These are phyloP conservation scores for Leccinum broughii DNA, from an alignment of 768 basidiomycete genomes.

Conservation along the genomic window DNA sequence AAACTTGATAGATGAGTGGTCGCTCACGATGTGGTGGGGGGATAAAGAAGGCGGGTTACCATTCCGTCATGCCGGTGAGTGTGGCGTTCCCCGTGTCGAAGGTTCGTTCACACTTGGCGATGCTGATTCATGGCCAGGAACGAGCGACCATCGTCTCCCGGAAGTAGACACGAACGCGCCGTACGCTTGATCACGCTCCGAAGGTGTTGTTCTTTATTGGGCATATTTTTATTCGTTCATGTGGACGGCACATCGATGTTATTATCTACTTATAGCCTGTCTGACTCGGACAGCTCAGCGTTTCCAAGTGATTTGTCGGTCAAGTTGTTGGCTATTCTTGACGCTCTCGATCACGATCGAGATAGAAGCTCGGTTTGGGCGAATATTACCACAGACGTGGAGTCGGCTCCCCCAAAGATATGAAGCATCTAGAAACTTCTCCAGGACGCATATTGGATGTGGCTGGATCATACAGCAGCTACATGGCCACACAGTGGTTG, in stretches of 20 bases:
- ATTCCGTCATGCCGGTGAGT: conserved; percentile 23
- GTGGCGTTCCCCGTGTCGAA: not conserved
- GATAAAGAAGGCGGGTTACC: conserved; percentile 16
- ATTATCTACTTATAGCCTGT: not conserved
- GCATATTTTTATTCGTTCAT: not conserved
- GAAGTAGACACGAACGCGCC: conserved; percentile 20
- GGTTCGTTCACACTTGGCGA: not conserved
- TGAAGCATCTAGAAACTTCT: not conserved
- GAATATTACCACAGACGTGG: conserved; percentile 10
- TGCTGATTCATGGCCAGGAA: conserved; percentile 18
- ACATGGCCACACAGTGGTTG: not conserved
- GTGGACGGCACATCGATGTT: not conserved
- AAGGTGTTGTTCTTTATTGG: not conserved
- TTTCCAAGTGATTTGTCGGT: not conserved
- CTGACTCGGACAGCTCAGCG: not conserved
- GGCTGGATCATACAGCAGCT: not conserved
- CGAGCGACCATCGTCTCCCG: conserved; percentile 23
- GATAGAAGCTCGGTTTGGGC: conserved; percentile 10
- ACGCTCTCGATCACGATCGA: conserved; percentile 21
- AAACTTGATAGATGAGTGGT: conserved; percentile 39
- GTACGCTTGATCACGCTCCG: conserved; percentile 17
- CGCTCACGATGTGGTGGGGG: conserved; percentile 34
- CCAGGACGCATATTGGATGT: not conserved
- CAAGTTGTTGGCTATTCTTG: conserved; percentile 13
- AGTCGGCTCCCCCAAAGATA: not conserved